phyloP scores from a whole-genome alignment of 805 yeast species.

The Wickerhamomyces mucosus region DNA sequence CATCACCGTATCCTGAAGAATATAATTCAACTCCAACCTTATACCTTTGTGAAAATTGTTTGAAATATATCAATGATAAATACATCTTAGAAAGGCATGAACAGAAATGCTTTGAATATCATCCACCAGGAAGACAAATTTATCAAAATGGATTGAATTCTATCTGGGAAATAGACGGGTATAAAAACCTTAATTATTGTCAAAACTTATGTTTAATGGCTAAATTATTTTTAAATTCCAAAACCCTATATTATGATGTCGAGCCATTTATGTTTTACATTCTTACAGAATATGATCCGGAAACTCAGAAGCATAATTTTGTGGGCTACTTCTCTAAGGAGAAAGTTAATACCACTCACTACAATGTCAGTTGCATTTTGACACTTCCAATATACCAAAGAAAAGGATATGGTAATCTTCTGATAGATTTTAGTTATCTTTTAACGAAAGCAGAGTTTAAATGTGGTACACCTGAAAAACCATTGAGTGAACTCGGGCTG shows the following conservation, averaged over 20 bases:
- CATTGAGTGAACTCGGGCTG: slow-evolving; percentile 78
- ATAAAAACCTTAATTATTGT: slow-evolving; percentile 72
- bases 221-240: slow-evolving; percentile 80
- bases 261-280: slow-evolving; percentile 91
- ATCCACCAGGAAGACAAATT: slow-evolving; percentile 90
- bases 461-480: slow-evolving; percentile 92
- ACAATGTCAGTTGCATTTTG: slow-evolving; percentile 83
- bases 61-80: slow-evolving; percentile 68
- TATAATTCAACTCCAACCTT: slow-evolving; percentile 53
- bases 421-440: slow-evolving; percentile 84
- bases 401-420: slow-evolving; percentile 78
- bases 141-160: slow-evolving; percentile 65
- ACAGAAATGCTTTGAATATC: slow-evolving; percentile 57
- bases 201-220: slow-evolving; percentile 87
- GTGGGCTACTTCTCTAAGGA: slow-evolving; percentile 95
- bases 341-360: slow-evolving; percentile 57
- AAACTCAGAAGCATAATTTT: slow-evolving; percentile 48
- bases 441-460: slow-evolving; percentile 66
- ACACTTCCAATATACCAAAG: slow-evolving; percentile 84
- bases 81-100: slow-evolving; percentile 61
- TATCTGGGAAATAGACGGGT: slow-evolving; percentile 89
- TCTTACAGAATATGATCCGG: slow-evolving; percentile 55
- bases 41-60: slow-evolving; percentile 76
- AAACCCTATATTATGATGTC: slow-evolving; percentile 88
- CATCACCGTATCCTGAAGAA: slow-evolving; percentile 89